phyloP scores from a whole-genome alignment of 202 grass and related monocot species.

The Thinopyrum obtusiflorum region DNA sequence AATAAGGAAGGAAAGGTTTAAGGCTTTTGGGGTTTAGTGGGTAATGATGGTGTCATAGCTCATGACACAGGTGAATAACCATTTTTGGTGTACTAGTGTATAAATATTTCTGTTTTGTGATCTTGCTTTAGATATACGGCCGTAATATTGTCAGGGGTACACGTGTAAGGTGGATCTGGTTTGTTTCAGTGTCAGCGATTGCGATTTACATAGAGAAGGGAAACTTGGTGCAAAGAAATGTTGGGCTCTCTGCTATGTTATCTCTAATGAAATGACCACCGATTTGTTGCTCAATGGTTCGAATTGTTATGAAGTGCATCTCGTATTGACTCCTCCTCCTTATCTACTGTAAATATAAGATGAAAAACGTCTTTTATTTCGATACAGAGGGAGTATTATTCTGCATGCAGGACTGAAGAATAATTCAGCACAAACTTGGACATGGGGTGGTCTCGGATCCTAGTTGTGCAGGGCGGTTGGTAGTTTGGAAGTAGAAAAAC shows the following conservation, averaged over 20 bases:
- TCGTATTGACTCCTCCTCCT: neutral
- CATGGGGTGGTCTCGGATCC: neutral
- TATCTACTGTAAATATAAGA: too few species aligned
- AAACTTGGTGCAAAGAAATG: conserved; percentile 36
- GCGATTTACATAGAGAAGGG: conserved; percentile 33
- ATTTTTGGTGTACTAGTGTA: conserved; percentile 23
- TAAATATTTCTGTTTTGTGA: neutral
- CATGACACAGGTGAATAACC: conserved; percentile 28
- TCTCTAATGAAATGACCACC: neutral
- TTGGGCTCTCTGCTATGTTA: neutral
- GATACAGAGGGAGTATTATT: neutral
- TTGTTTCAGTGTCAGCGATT: neutral
- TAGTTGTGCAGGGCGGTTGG: too few species aligned
- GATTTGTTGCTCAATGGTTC: neutral
- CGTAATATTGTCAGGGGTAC: conserved; percentile 35
- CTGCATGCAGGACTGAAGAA: neutral
- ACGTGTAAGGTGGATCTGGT: conserved; percentile 24
- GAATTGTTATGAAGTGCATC: neutral
- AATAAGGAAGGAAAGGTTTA: conserved; percentile 26
- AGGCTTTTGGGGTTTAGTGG: conserved; percentile 15
- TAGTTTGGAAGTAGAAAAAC: too few species aligned
- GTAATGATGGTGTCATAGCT: conserved; percentile 13
- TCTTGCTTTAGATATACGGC: conserved; percentile 37
- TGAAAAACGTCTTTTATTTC: too few species aligned
- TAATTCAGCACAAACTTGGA: neutral